Base-by-base conservation (phyloP, 805 yeast species). In the Saturnispora bothae region DNA sequence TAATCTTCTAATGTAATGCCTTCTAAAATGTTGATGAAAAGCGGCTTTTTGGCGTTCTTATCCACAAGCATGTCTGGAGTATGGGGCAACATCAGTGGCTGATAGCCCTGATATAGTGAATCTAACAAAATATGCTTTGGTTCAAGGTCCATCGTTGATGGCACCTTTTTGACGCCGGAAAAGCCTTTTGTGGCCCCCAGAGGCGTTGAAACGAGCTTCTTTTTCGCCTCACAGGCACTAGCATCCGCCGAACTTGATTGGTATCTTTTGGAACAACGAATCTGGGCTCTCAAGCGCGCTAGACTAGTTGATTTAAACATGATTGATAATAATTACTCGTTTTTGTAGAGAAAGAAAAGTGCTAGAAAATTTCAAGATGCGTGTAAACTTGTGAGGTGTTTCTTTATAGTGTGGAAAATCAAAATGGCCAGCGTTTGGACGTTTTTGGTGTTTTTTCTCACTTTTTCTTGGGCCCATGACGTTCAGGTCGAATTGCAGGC, bases 401-500 rank as follows among this genome's bases (percentile, higher is more conserved):
- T n/a, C n/a, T n/a, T n/a, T n/a, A n/a, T n/a, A n/a, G n/a, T n/a
- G n/a, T n/a, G n/a, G n/a, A n/a, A n/a, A n/a, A n/a, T n/a, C n/a
- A n/a, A n/a, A n/a, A n/a, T n/a, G n/a, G n/a, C n/a, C n/a, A n/a
- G n/a, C n/a, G n/a, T n/a, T n/a, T n/a, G n/a, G 22, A 10, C 23
- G 5, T 7, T 30, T 30, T 30, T 21, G 17, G 22, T 15, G 6
- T 10, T 20, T 25, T 15, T 25, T 19, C 3, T 37, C 18, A 23
- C 20, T 15, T 10, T 16, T 26, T 8, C 18, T 17, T 7, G 16
- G 5, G 32, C 33, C n/a, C 28, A 30, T 17, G 37, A 50, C 15
- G 52, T 59, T 18, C 52, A 58, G 20, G 44, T 66, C 25, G 43
- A 52, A 4, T 43, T 66, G 29, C 53, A 52, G 7, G 63, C 69